A percentile compares a stretch with the other conserved stretches of the same genome.
Evolutionary conservation across 139 green algal species (phyloP).

Genomic region (Pleodorina starrii): DNA sequence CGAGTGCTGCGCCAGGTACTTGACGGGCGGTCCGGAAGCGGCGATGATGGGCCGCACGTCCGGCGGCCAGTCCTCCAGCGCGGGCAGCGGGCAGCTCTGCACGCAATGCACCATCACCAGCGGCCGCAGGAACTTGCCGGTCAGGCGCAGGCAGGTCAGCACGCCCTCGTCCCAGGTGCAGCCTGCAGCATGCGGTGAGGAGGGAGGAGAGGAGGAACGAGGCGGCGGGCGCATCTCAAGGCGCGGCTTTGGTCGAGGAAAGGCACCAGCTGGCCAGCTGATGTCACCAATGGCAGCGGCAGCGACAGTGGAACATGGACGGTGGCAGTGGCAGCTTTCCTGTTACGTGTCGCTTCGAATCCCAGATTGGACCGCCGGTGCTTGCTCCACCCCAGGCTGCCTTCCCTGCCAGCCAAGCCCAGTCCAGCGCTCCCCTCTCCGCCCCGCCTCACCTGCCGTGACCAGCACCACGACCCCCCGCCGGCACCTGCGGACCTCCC

Average conservation of each 20-base stretch:
- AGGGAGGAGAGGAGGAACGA: not conserved
- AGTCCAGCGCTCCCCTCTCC: no score
- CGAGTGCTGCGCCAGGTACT: conserved; percentile 36
- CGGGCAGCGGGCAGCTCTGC: conserved; percentile 27
- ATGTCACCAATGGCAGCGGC: no score
- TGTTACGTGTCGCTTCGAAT: no score
- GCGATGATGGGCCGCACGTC: conserved; percentile 18
- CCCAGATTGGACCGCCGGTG: no score
- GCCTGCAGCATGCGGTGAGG: not conserved
- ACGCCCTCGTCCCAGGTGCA: conserved; percentile 35
- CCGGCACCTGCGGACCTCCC: conserved; percentile 5
- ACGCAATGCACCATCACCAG: conserved; percentile 42
- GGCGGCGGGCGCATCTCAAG: no score
- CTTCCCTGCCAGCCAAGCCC: no score
- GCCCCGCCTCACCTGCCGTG: conserved; percentile 22
- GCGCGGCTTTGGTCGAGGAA: no score
- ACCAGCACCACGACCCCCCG: conserved; percentile 27
- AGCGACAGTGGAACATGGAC: no score
- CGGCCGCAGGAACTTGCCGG: not conserved
- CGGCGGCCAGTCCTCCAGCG: conserved; percentile 29
- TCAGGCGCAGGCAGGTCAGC: conserved; percentile 25
- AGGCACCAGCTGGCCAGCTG: no score
- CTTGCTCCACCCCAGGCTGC: no score
- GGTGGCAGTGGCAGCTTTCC: no score
- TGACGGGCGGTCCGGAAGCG: not conserved